phyloP scores from a whole-genome alignment of 495 filamentous ascomycete genomes.

The Hypoxylon perforatum region DNA sequence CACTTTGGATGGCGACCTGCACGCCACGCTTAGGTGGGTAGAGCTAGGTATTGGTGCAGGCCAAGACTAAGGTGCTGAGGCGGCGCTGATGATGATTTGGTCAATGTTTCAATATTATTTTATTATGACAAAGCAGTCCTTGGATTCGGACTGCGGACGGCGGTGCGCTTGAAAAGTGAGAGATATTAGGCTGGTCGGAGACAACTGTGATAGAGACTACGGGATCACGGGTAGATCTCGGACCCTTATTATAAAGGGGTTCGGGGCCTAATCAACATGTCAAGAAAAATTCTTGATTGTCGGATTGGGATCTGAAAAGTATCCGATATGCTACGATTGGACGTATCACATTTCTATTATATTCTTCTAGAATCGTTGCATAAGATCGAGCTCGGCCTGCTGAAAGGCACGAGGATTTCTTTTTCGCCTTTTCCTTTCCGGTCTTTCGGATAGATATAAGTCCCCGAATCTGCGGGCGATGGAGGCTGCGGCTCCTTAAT shows the following conservation, averaged over 20 bases:
- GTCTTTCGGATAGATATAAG: constrained; percentile 33
- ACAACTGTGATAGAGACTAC: background rate
- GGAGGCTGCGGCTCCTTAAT: constrained; percentile 5
- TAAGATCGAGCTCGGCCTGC: too few relatives aligned
- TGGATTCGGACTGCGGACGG: background rate
- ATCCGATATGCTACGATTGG: too few relatives aligned
- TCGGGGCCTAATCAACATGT: background rate
- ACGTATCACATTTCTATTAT: too few relatives aligned
- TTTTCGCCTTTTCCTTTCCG: constrained; percentile 7
- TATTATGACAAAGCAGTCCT: background rate
- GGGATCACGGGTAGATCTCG: background rate
- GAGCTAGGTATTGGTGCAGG: background rate
- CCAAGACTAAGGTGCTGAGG: background rate
- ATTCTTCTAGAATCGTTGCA: too few relatives aligned
- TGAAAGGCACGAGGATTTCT: too few relatives aligned
- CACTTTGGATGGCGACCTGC: background rate
- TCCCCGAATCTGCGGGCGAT: constrained; percentile 15
- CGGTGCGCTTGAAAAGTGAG: background rate
- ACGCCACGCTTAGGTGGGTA: background rate
- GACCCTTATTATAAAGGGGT: background rate
- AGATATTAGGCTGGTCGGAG: background rate
- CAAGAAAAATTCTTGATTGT: too few relatives aligned
- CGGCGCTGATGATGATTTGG: background rate
- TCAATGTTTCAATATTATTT: too few relatives aligned
- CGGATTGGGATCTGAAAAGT: too few relatives aligned